Base-by-base conservation (phyloP, 1,284 basidiomycete species). In the Sporisorium exsertum region DNA sequence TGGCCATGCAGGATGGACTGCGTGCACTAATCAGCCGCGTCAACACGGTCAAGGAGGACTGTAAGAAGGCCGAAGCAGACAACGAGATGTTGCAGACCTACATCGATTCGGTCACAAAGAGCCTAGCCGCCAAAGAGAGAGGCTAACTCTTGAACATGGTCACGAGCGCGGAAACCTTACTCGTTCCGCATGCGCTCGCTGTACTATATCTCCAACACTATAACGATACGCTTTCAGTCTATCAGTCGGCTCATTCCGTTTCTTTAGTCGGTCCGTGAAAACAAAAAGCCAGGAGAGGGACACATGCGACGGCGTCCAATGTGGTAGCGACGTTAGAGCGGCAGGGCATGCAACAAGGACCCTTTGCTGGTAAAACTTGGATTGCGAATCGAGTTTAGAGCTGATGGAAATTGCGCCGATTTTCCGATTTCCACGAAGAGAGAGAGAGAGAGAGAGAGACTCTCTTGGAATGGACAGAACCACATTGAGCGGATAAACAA, bases 1-100 rank as follows among this genome's bases (percentile, higher is more conserved):
- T 79, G 46, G 65, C 81, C 5, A 75, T 78, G 64, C 82, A 84
- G 52, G 74, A 80, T 46, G 77, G 81, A 51, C 59, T 85, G 42
- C 67, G 72, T 50, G 84, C 80, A 0, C 77, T 85, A 22, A 67
- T 82, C 50, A 58, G 60, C 49, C 77, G 84, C 16, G 70, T 84
- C 26, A 49, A 56, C 15, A 55, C 69, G 9, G 84, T 84, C 42
- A 77, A 84, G 70, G 73, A 74, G 9, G 84, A 85, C 35, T 84
- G 83, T 65, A 71, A 58, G 24, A 83, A 84, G 55, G 78, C 81
- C 2, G 84, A 84, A 57, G 76, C 78, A 10, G 82, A 85, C 57
- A 85, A 85, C 64, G 83, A 84, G 52, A 83, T 81, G 79, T 70
- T 85, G 18, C 84, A 84, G 68, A 78, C 79, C 8, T 85, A 85